Conservation (phyloP, 306 rosid genomes). For the Sicyos baderoa region DNA sequence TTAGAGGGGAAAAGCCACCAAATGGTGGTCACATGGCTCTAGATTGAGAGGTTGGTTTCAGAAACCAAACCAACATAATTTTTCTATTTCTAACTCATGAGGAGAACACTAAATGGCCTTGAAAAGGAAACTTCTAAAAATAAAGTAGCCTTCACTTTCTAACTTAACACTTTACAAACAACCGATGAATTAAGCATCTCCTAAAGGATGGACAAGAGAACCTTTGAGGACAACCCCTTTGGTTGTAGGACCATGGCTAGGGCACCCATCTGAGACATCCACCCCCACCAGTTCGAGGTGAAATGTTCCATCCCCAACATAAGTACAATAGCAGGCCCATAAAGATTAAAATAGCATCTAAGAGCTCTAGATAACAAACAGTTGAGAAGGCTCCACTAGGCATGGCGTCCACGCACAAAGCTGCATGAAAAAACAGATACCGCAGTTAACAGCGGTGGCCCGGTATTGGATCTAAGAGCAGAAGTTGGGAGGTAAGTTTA, state of each 20-base stretch:
- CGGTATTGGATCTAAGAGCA: conserved; percentile 47
- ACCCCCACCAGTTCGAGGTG: conserved; percentile 58
- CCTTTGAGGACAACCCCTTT: conserved; percentile 31
- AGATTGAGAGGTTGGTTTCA: background rate
- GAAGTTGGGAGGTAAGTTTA: conserved; percentile 47
- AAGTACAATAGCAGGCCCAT: conserved; percentile 65
- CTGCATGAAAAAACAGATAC: conserved; percentile 56
- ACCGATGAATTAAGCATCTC: conserved; percentile 8
- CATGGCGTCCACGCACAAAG: conserved; percentile 42
- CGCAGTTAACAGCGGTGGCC: conserved; percentile 62
- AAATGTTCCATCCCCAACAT: conserved; percentile 53
- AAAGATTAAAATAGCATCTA: conserved; percentile 67
- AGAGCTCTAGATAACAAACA: conserved; percentile 56
- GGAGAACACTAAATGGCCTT: background rate
- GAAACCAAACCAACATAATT: background rate
- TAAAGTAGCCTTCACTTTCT: conserved; percentile 2
- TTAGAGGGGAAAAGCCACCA: background rate
- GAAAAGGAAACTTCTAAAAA: background rate
- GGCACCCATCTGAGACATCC: conserved; percentile 50
- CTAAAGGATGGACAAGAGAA: conserved; percentile 41
- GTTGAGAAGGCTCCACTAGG: conserved; percentile 66
- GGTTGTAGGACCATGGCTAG: conserved; percentile 64
- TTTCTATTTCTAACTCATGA: background rate
- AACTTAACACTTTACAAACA: conserved; percentile 7
- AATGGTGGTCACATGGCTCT: background rate